Percentiles rank a stretch among this genome's conserved stretches.
Conservation (phyloP, 352 stramenopile species). For the Phytopythium ostracodes region DNA sequence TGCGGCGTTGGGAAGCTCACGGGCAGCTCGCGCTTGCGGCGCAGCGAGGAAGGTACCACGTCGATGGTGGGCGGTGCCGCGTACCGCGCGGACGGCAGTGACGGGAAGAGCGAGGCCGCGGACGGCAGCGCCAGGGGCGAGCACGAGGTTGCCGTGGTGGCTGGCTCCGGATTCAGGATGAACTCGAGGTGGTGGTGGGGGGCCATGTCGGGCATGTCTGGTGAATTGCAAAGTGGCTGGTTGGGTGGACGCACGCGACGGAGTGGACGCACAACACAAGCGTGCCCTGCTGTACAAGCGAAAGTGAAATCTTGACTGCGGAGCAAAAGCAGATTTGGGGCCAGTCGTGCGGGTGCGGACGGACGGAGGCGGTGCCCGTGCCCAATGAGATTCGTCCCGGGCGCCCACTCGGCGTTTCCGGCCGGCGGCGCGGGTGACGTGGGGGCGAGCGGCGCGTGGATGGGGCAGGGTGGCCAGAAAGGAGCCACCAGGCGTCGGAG, state of each 20-base stretch:
- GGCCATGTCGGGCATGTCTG: constrained; percentile 3
- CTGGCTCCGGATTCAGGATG: constrained; percentile 26
- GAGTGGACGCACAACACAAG: too few species aligned
- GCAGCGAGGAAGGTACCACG: constrained; percentile 14
- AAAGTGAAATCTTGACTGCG: background rate
- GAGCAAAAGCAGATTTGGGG: constrained; percentile 9
- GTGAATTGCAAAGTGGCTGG: constrained; percentile 2
- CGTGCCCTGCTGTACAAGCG: too few species aligned
- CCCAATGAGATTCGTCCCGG: constrained; percentile 16
- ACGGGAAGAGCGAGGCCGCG: constrained; percentile 11
- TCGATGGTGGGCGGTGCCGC: constrained; percentile 24
- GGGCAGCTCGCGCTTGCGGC: constrained; percentile 9
- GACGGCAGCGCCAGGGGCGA: constrained; percentile 10
- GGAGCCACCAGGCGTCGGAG: background rate
- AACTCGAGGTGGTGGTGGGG: constrained; percentile 22
- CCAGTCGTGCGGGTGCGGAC: constrained; percentile 2
- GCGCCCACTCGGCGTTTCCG: constrained; percentile 5
- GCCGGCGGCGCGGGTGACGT: constrained; percentile 2
- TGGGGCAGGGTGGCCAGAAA: constrained; percentile 1
- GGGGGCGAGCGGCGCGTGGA: constrained; percentile 5
- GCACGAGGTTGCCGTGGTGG: too few species aligned
- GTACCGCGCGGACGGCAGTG: constrained; percentile 11
- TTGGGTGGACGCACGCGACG: background rate
- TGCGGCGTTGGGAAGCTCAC: background rate
- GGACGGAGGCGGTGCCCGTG: constrained; percentile 4